Conservation (phyloP, 768 basidiomycete genomes). For the Boletus sensibilis region DNA sequence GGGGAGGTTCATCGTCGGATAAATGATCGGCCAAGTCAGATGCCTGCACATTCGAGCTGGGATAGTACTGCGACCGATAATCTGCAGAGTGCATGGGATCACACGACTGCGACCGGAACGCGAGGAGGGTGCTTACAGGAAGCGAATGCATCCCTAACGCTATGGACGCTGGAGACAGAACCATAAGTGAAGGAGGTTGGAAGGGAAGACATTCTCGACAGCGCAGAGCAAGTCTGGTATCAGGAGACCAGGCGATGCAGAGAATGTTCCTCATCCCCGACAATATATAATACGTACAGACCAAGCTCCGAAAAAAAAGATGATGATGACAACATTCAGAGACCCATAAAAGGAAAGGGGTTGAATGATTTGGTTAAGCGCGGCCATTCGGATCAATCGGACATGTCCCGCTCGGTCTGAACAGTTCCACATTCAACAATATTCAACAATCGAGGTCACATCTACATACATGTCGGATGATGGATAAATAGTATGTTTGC, state of each 20-base stretch:
- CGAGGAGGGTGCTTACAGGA: slow-evolving; percentile 47
- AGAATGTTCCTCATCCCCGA: neutral
- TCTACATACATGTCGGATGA: slow-evolving; percentile 14
- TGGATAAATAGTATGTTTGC: slow-evolving; percentile 21
- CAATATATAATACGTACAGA: neutral
- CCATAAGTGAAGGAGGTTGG: slow-evolving; percentile 44
- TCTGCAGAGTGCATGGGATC: slow-evolving; percentile 41
- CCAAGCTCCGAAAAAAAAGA: slow-evolving; percentile 6
- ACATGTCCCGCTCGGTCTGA: slow-evolving; percentile 12
- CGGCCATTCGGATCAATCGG: slow-evolving; percentile 6
- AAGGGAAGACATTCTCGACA: slow-evolving; percentile 46
- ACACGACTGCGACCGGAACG: neutral
- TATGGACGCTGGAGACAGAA: slow-evolving; percentile 48
- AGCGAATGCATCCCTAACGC: slow-evolving; percentile 54
- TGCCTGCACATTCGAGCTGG: slow-evolving; percentile 56
- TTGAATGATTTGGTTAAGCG: neutral
- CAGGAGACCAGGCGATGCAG: neutral
- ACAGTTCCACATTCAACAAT: neutral
- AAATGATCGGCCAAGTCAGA: slow-evolving; percentile 42
- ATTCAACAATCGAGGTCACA: neutral
- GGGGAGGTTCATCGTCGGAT: slow-evolving; percentile 33
- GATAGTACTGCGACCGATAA: slow-evolving; percentile 66
- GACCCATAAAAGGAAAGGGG: neutral
- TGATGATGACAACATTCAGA: no score
- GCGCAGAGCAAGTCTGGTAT: neutral